These are phyloP conservation scores for Calonectria pseudoturangicola DNA, from an alignment of 2,329 filamentous ascomycete species.

Conservation along the genomic window DNA sequence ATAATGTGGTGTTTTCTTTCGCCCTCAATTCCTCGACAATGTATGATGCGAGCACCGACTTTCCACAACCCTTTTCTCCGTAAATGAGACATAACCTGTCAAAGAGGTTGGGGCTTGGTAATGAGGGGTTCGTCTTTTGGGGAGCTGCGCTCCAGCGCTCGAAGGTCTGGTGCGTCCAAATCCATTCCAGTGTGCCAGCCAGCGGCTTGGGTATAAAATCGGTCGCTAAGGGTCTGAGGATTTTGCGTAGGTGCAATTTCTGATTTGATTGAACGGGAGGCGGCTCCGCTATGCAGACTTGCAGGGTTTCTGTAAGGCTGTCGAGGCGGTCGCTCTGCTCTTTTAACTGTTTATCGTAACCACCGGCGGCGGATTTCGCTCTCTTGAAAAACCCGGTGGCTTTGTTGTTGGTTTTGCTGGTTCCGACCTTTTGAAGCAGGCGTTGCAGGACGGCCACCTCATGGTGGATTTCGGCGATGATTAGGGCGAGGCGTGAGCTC, in stretches of 20 bases:
- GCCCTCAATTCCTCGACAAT: slow-evolving; percentile 7
- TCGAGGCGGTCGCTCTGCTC: slow-evolving; percentile 10
- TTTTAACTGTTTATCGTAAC: slow-evolving; percentile 26
- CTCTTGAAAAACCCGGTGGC: slow-evolving; percentile 9
- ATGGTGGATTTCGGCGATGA: background rate
- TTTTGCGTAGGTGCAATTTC: slow-evolving; percentile 10
- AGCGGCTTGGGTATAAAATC: slow-evolving; percentile 11
- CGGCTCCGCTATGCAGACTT: background rate
- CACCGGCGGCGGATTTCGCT: slow-evolving; percentile 6
- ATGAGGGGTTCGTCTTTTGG: background rate
- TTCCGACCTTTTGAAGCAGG: background rate
- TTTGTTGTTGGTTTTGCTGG: background rate
- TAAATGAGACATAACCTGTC: slow-evolving; percentile 21
- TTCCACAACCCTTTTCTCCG: slow-evolving; percentile 19
- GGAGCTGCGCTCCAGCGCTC: background rate
- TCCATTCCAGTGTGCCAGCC: slow-evolving; percentile 13
- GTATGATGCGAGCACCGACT: slow-evolving; percentile 29
- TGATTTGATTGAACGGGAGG: background rate
- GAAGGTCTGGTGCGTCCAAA: slow-evolving; percentile 24
- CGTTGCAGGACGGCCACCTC: slow-evolving; percentile 1
- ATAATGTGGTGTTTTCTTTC: slow-evolving; percentile 3
- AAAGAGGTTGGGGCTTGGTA: background rate
- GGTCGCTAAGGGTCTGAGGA: slow-evolving; percentile 10
- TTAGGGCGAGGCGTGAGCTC: background rate
- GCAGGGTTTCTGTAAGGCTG: slow-evolving; percentile 4